Evolutionary conservation across 768 basidiomycete genomes (phyloP).

Genomic region (Amanita subjunquillea): DNA sequence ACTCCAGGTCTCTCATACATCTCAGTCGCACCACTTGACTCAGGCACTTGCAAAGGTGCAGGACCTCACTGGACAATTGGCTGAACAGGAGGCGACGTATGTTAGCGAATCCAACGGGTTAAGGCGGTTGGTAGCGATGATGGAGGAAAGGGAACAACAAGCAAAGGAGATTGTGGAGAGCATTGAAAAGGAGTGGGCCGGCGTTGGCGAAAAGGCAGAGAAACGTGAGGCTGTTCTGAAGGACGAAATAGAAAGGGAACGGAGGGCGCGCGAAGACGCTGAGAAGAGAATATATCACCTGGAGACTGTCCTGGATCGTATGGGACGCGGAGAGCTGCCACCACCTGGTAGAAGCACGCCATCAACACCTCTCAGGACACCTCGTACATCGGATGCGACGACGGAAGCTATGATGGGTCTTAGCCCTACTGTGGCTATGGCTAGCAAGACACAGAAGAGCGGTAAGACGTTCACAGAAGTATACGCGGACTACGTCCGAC

Average conservation of each 20-base stretch:
- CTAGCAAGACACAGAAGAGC: conserved; percentile 65
- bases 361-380: conserved; percentile 36
- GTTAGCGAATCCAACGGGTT: conserved; percentile 66
- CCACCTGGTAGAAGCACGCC: conserved; percentile 37
- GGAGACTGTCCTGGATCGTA: conserved; percentile 59
- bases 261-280: conserved; percentile 52
- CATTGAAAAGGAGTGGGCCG: conserved; percentile 78
- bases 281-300: conserved; percentile 67
- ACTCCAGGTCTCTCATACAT: conserved; percentile 59
- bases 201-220: conserved; percentile 59
- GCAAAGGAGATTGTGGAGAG: conserved; percentile 73
- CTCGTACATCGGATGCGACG: conserved; percentile 28
- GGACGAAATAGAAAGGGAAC: conserved; percentile 68
- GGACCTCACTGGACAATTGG: conserved; percentile 65
- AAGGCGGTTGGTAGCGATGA: conserved; percentile 66
- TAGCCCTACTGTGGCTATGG: conserved; percentile 85
- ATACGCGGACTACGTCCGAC: conserved; percentile 79
- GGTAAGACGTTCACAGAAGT: conserved; percentile 93
- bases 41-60: conserved; percentile 70
- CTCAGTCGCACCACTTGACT: conserved; percentile 66
- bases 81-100: conserved; percentile 79
- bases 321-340: conserved; percentile 66
- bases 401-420: conserved; percentile 55
- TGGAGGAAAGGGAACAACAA: conserved; percentile 84
- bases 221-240: conserved; percentile 53